Base-by-base conservation (phyloP, 2,329 filamentous ascomycete genomes). In the Exophiala calicioides region DNA sequence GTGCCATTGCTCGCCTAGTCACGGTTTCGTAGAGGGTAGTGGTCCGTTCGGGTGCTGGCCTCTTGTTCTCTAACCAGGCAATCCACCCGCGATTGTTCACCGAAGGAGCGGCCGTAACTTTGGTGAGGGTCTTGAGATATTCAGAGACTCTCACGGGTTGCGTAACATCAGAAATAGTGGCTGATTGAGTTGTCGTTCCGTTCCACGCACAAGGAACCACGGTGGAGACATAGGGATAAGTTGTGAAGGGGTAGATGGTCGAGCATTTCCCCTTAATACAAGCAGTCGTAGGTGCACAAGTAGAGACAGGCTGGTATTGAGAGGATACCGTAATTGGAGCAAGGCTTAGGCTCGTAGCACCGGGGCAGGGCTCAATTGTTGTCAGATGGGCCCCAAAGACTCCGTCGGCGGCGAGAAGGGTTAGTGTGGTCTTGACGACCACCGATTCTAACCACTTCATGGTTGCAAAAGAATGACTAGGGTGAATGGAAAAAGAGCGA, bases 171-270 rank as follows among this genome's bases (percentile, higher is more conserved):
- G 51, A 51, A 4, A 54, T 44, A 5, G 31, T 44, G n/a, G 38
- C 33, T 5, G 18, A 40, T 18, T 32, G 34, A 7, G 27, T 44
- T 13, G 43, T 51, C 7, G 33, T 43, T 5, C 43, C 43, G 18
- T 44, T 36, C 42, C 47, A 47, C 10, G 41, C 47, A 29, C 47
- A 51, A 21, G 51, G 51, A 27, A 51, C 44, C 8, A 36, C 44
- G 5, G 43, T 54, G 18, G 43, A 51, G 10, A 54, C 38, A 43
- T 44, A 54, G 6, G 38, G 26, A 33, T 39, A 54, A n/a, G 47
- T 52, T 19, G 33, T 46, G 20, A 40, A 48, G 13, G 23, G 27
- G 40, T 34, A 42, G 19, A 6, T 39, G 3, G 43, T 46, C 27
- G 35, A 46, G 16, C 43, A 46, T 18, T 46, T 32, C 18, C 43